Conservation (phyloP, 2,329 filamentous ascomycete genomes). For the Lasiodiplodia sp. region DNA sequence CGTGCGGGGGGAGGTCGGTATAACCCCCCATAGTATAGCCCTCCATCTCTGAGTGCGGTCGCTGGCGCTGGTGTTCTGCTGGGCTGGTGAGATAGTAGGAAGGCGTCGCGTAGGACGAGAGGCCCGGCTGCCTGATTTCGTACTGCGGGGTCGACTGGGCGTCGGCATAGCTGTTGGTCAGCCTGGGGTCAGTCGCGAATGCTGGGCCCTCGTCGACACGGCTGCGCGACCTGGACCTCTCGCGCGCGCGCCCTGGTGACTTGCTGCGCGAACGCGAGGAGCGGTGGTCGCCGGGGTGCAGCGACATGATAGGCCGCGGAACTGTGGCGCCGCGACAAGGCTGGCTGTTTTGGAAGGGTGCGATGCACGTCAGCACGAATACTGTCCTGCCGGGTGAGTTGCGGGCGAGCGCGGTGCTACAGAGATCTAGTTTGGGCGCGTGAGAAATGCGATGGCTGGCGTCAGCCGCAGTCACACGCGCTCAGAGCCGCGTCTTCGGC, state of each 20-base stretch:
- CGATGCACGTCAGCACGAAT: conserved; percentile 27
- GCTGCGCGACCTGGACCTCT: conserved; percentile 40
- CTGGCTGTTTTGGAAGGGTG: conserved; percentile 9
- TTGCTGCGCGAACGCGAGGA: conserved; percentile 52
- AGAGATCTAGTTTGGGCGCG: conserved; percentile 18
- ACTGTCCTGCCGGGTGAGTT: background rate
- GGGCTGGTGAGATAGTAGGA: conserved; percentile 3
- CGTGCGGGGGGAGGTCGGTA: conserved; percentile 52
- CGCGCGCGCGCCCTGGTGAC: conserved; percentile 47
- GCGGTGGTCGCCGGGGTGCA: conserved; percentile 50
- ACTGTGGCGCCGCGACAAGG: conserved; percentile 15
- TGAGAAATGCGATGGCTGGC: conserved; percentile 28
- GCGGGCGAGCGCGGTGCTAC: conserved; percentile 12
- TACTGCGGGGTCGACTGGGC: conserved; percentile 43
- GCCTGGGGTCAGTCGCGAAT: conserved; percentile 34
- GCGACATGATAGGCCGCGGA: conserved; percentile 42
- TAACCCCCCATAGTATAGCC: conserved; percentile 55
- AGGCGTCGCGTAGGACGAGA: conserved; percentile 32
- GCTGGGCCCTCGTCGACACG: conserved; percentile 24
- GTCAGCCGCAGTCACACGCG: conserved; percentile 24
- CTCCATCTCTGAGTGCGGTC: conserved; percentile 26
- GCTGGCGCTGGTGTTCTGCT: conserved; percentile 11
- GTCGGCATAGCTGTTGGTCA: conserved; percentile 37
- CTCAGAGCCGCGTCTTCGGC: conserved; percentile 13
- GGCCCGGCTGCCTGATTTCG: conserved; percentile 50